A percentile compares a stretch with the other conserved stretches of the same genome.
Evolutionary conservation across 176 grass and related monocot genomes (phyloP).

Genomic region (Avena eriantha): DNA sequence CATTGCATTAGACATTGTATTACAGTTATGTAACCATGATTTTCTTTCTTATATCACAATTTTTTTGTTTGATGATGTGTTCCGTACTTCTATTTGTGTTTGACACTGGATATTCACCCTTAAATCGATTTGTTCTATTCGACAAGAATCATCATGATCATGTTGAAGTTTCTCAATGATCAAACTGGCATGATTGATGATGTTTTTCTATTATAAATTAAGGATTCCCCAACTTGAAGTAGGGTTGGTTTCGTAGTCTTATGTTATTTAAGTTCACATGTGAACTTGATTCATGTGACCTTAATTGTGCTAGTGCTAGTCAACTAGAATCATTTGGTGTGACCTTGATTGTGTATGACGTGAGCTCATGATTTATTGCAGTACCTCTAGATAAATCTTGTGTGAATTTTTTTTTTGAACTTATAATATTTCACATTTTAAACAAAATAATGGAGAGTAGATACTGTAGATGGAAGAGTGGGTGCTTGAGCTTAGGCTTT

Average conservation of each 20-base stretch:
- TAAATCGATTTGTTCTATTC: slow-evolving; percentile 19
- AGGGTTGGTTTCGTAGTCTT: slow-evolving; percentile 16
- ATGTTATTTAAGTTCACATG: slow-evolving; percentile 16
- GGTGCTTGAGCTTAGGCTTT: slow-evolving; percentile 3
- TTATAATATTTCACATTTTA: background rate
- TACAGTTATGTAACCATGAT: background rate
- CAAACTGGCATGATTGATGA: background rate
- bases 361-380: background rate
- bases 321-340: background rate
- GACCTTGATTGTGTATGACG: background rate
- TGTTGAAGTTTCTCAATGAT: background rate
- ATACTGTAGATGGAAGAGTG: background rate
- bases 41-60: background rate
- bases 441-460: background rate
- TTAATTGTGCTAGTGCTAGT: slow-evolving; percentile 11
- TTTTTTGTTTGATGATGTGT: slow-evolving; percentile 14
- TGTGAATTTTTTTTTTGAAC: slow-evolving; percentile 14
- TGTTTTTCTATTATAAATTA: background rate
- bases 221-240: background rate
- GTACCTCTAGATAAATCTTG: background rate
- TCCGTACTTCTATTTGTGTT: slow-evolving; percentile 4
- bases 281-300: background rate
- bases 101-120: background rate
- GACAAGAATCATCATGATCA: background rate
- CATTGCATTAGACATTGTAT: background rate